Conservation (phyloP, 805 yeast genomes). For the Kodamaea hsintzibuensis region DNA sequence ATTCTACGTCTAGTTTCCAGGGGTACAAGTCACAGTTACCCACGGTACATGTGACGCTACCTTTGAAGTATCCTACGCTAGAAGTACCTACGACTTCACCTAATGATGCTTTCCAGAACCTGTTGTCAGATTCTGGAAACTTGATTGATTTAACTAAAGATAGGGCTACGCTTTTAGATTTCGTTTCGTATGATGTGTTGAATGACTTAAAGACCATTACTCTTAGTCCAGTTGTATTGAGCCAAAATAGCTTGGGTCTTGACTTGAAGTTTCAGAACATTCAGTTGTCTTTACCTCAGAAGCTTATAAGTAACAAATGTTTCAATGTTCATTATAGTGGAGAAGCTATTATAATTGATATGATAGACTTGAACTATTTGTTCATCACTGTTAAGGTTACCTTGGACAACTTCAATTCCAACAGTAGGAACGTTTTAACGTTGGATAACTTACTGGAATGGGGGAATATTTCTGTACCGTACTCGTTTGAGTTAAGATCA, state of each 20-base stretch:
- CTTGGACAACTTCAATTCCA: conserved; percentile 41
- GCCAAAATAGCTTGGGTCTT: background rate
- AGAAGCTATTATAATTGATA: conserved; percentile 48
- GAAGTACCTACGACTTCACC: conserved; percentile 9
- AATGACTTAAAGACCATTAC: conserved; percentile 31
- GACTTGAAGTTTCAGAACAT: conserved; percentile 30
- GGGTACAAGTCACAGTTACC: conserved; percentile 22
- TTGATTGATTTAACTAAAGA: conserved; percentile 18
- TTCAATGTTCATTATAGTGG: conserved; percentile 14
- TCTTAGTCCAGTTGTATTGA: conserved; percentile 34
- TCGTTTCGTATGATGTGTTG: conserved; percentile 16
- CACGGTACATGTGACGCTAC: conserved; percentile 19
- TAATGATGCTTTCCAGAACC: conserved; percentile 25
- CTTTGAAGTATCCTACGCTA: conserved; percentile 23
- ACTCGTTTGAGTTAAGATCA: conserved; percentile 47
- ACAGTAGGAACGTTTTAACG: conserved; percentile 12
- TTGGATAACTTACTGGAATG: conserved; percentile 48
- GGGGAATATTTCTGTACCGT: conserved; percentile 70
- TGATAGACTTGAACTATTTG: conserved; percentile 52
- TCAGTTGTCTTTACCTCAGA: conserved; percentile 23
- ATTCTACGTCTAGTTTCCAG: conserved; percentile 18
- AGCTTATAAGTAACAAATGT: conserved; percentile 15
- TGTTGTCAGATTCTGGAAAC: conserved; percentile 21
- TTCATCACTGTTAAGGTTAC: conserved; percentile 51
- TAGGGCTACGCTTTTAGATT: background rate